These are phyloP conservation scores for Hortiboletus flavorubellus DNA, from an alignment of 768 basidiomycete genomes.

Conservation along the genomic window DNA sequence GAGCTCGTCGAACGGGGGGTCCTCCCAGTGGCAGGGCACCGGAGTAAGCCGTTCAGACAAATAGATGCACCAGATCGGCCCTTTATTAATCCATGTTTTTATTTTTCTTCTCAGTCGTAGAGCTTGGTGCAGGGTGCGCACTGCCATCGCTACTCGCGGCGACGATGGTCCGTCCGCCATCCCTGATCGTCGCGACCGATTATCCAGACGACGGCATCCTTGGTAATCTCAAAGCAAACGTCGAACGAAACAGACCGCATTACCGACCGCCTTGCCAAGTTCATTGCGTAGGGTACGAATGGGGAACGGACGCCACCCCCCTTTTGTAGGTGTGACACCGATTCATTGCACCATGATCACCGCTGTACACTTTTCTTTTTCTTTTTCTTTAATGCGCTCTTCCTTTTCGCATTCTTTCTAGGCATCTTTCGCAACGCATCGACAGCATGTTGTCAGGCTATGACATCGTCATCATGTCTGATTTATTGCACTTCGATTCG, in stretches of 20 bases:
- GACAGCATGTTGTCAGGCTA: constrained; percentile 34
- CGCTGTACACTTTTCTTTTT: neutral
- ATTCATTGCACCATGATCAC: neutral
- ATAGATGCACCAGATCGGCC: neutral
- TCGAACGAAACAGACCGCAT: constrained; percentile 43
- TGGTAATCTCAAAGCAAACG: constrained; percentile 52
- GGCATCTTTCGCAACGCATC: constrained; percentile 9
- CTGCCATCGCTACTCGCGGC: constrained; percentile 62
- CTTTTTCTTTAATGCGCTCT: neutral
- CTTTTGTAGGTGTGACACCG: constrained; percentile 43
- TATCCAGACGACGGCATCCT: constrained; percentile 65
- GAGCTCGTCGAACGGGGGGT: constrained; percentile 60
- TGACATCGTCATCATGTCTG: constrained; percentile 64
- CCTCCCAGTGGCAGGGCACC: constrained; percentile 39
- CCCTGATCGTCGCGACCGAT: constrained; percentile 60
- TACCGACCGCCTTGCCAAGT: constrained; percentile 42
- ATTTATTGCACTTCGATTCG: constrained; percentile 65
- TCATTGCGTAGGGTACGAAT: constrained; percentile 52
- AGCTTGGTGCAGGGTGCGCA: constrained; percentile 67
- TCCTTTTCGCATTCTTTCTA: constrained; percentile 4
- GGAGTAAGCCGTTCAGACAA: constrained; percentile 33
- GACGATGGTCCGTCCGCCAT: constrained; percentile 42
- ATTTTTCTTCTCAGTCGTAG: constrained; percentile 45
- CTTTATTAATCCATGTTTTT: neutral
- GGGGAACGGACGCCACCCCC: constrained; percentile 50